These are phyloP conservation scores for Pulveroboletus frians DNA, from an alignment of 768 basidiomycete genomes.

Conservation along the genomic window DNA sequence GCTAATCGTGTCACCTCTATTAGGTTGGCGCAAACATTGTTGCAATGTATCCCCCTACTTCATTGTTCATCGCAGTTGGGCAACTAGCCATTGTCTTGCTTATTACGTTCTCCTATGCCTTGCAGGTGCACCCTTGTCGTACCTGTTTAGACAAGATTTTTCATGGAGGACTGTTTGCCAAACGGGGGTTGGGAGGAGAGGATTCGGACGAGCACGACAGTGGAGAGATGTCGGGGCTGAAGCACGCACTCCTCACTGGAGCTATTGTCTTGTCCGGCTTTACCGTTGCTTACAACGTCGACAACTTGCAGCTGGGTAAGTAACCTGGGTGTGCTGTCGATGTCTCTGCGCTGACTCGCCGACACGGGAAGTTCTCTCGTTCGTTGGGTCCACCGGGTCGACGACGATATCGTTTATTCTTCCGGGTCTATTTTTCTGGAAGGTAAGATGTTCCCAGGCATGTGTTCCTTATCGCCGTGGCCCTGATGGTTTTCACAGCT, in stretches of 20 bases:
- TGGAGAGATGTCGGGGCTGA: slow-evolving; percentile 59
- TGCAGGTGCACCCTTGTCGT: slow-evolving; percentile 92
- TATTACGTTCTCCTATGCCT: slow-evolving; percentile 88
- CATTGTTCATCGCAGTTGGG: slow-evolving; percentile 87
- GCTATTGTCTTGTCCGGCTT: slow-evolving; percentile 64
- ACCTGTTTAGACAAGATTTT: slow-evolving; percentile 92
- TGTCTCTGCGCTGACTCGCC: slow-evolving; percentile 9
- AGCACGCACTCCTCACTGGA: slow-evolving; percentile 66
- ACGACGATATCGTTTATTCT: slow-evolving; percentile 97
- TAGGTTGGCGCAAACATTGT: slow-evolving; percentile 91
- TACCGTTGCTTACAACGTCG: slow-evolving; percentile 70
- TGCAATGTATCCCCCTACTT: slow-evolving; percentile 89
- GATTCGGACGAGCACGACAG: slow-evolving; percentile 52
- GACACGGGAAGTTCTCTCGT: slow-evolving; percentile 70
- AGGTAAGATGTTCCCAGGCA: slow-evolving; percentile 43
- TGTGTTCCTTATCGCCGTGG: background rate
- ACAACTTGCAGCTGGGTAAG: slow-evolving; percentile 73
- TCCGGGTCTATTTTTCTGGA: slow-evolving; percentile 91
- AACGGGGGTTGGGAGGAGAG: slow-evolving; percentile 39
- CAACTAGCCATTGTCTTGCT: slow-evolving; percentile 89
- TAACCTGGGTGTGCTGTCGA: slow-evolving; percentile 2
- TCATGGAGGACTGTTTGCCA: slow-evolving; percentile 36
- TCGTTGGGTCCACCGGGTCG: slow-evolving; percentile 95
- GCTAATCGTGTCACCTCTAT: slow-evolving; percentile 1
- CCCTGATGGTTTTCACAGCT: slow-evolving; percentile 40